phyloP scores from a whole-genome alignment of 805 yeast genomes.

The Starmera caribaea region DNA sequence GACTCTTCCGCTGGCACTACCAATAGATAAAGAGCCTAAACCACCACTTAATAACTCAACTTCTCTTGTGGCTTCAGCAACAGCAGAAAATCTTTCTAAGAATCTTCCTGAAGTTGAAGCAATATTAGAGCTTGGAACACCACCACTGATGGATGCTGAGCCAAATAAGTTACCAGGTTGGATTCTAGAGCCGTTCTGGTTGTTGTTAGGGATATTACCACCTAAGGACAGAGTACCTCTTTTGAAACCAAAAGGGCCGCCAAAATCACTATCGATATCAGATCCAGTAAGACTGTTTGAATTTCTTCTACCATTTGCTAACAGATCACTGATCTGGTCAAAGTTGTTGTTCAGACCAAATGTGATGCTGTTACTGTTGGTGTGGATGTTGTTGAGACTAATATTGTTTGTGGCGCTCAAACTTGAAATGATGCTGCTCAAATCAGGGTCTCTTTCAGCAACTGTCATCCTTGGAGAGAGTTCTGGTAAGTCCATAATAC shows the following conservation, averaged over 20 bases:
- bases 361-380: background rate
- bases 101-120: constrained; percentile 31
- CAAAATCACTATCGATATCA: constrained; percentile 30
- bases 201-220: constrained; percentile 13
- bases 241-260: constrained; percentile 33
- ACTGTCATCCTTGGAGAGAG: no score
- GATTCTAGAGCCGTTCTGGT: constrained; percentile 19
- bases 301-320: constrained; percentile 22
- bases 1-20: constrained; percentile 22
- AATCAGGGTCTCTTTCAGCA: constrained; percentile 16
- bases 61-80: constrained; percentile 64
- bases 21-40: constrained; percentile 29
- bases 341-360: constrained; percentile 3
- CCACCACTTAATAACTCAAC: constrained; percentile 39
- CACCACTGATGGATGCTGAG: constrained; percentile 54
- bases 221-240: constrained; percentile 38
- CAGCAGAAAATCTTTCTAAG: constrained; percentile 52
- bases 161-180: constrained; percentile 33
- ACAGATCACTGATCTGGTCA: constrained; percentile 6
- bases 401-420: constrained; percentile 17
- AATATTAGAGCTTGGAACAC: constrained; percentile 19
- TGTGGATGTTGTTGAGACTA: constrained; percentile 5
- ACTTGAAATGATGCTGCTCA: constrained; percentile 21
- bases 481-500: no score
- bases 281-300: constrained; percentile 29